Evolutionary conservation across 2,329 filamentous ascomycete species (phyloP), one percentile per base, ranked within the genome.

Genomic region (Colletotrichum lupini): DNA sequence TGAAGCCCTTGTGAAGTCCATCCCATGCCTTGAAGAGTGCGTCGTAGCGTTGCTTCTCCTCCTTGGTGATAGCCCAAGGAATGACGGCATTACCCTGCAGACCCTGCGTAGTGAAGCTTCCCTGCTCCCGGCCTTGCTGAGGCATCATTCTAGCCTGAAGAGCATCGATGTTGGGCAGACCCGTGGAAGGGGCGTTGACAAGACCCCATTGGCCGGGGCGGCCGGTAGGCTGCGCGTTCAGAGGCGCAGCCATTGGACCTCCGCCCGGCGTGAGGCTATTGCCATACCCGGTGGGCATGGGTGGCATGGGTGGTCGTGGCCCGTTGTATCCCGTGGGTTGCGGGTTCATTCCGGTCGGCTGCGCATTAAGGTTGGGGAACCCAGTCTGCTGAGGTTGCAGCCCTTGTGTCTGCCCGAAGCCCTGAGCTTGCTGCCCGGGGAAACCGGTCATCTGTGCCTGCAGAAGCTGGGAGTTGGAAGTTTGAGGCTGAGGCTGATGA

Each of bases 41-140:
- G 82, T 99, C 97, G 77, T 99, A 99, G 75, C 97, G 93, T 74
- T 94, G 96, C 87, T 99, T 99, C 83, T 99, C 97, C 75, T 98
- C 95, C 82, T 99, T 99, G 5, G 97, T 99, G 73, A 99, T 97
- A 19, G 97, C 95, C 97, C 97, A 99, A 0, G 97, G 97, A 79
- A 99, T 96, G 8, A 95, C 96, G 1, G 97, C 97, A 83, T 97
- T 98, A 65, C 97, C 97, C 75, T 95, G 92, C 11, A 99, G 88
- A 5, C 96, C 96, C 72, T 93, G 91, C 1, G 95, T 96, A 8
- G 94, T 97, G 78, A 94, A 98, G 22, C 87, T 89, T 30, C 93
- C 93, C 74, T 92, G 89, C 82, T 98, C 97, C 46, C 97, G 93
- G 57, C 97, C 97, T 77, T 94, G 91, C 80, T 99, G 96, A 26